Evolutionary conservation across 768 basidiomycete species (phyloP).

Genomic region (Leccinum uliginosum): DNA sequence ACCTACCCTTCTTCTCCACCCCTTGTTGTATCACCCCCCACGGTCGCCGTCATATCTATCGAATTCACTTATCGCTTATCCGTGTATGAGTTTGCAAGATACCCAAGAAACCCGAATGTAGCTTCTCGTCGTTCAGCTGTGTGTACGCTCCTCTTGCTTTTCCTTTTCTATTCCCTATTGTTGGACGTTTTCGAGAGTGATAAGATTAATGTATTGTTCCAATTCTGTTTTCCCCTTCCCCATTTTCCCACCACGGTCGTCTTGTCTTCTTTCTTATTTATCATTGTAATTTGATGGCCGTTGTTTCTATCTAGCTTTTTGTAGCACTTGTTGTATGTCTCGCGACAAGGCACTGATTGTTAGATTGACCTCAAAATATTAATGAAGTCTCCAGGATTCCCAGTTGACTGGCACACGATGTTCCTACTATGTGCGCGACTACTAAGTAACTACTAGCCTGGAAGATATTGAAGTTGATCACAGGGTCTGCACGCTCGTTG

Average conservation of each 20-base stretch:
- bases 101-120: slow-evolving; percentile 17
- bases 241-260: neutral
- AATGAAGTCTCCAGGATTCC: neutral
- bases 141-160: slow-evolving; percentile 13
- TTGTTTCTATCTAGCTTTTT: slow-evolving; percentile 7
- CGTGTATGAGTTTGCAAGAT: slow-evolving; percentile 7
- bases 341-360: neutral
- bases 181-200: neutral
- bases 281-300: neutral
- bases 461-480: too few relatives aligned
- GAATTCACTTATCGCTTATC: slow-evolving; percentile 7
- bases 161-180: slow-evolving; percentile 8
- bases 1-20: neutral
- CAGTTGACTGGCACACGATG: too few relatives aligned
- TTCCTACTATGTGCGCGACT: too few relatives aligned
- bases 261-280: slow-evolving; percentile 3
- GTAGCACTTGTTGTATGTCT: slow-evolving; percentile 3
- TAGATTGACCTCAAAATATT: neutral
- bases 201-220: slow-evolving; percentile 6
- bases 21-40: neutral
- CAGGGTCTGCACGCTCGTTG: too few relatives aligned
- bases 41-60: neutral
- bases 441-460: too few relatives aligned
- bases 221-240: neutral
- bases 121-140: slow-evolving; percentile 11